Evolutionary conservation across 345 rosid genomes (phyloP), one percentile per base, ranked within the genome.

Genomic region (Aquilaria malaccensis): DNA sequence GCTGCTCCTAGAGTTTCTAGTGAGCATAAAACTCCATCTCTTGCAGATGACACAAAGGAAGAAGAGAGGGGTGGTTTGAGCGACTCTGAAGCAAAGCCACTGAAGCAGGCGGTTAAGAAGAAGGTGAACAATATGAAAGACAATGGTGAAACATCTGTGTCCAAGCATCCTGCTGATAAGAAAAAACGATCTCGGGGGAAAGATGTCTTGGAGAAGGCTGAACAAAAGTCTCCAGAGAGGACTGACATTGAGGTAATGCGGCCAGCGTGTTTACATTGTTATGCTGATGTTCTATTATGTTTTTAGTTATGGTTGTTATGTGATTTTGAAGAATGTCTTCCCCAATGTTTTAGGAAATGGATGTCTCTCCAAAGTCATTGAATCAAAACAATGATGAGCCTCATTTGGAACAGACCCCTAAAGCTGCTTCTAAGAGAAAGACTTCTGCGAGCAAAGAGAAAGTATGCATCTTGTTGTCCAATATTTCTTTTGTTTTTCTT

Each of bases 401-500:
- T 56, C 81, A 69, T 11, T 29, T 46, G 52, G 84, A 77, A 74
- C 96, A 81, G 64, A 85, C 75, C 62, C 76, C 92, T n/a, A 75
- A 79, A 80, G 63, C 83, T 53, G 73, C 61, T 71, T 33, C 70
- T 56, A 91, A 85, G 84, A 77, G 90, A 67, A 95, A 79, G 74
- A 86, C 71, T 12, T 70, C 83, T 57, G 68, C 68, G 30, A 89
- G 62, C 52, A 79, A 81, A 73, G 85, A 76, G 55, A 83, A 81
- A 66, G 89, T 84, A 74, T 59, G 83, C 71, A 30, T 45, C 53
- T 41, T 37, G 7, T 5, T 37, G 7, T 37, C 43, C 7, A 9
- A 37, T 37, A 37, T 37, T 37, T 5, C 43, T 37, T 37, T 37
- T 37, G 7, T 9, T 37, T 37, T 37, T 37, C 43, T 37, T 37